Evolutionary conservation across 345 rosid species (phyloP).

Genomic region (Dipteronia sinensis): DNA sequence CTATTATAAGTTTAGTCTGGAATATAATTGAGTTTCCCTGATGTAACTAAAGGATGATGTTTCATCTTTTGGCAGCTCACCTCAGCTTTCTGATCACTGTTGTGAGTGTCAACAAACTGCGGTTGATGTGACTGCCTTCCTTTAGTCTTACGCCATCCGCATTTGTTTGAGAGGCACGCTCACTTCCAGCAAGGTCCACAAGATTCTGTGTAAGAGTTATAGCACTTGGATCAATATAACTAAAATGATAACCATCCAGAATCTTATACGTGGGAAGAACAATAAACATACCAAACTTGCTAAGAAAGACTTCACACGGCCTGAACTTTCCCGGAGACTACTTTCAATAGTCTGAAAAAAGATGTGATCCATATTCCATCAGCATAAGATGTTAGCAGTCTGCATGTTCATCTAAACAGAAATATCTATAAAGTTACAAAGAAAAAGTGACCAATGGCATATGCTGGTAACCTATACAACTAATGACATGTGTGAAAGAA

Average conservation of each 20-base stretch:
- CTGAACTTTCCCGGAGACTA: conserved; percentile 75
- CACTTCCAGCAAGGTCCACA: conserved; percentile 99
- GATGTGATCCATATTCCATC: conserved; percentile 19
- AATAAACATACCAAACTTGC: conserved; percentile 79
- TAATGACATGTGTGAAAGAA: not conserved
- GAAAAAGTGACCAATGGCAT: not conserved
- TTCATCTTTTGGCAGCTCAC: conserved; percentile 41
- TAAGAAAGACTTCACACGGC: conserved; percentile 71
- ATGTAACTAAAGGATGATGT: conserved; percentile 5
- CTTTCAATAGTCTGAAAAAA: conserved; percentile 78
- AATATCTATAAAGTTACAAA: not conserved
- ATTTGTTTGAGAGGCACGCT: conserved; percentile 86
- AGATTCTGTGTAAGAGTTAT: conserved; percentile 73
- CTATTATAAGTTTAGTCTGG: not conserved
- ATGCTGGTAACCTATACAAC: not conserved
- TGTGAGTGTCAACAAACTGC: conserved; percentile 89
- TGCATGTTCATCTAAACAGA: not conserved
- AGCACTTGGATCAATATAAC: conserved; percentile 12
- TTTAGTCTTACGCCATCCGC: conserved; percentile 80
- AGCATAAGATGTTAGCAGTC: conserved; percentile 25
- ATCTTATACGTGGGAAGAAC: conserved; percentile 18
- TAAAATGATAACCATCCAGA: not conserved
- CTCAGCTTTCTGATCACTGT: conserved; percentile 95
- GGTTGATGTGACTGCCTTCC: conserved; percentile 96
- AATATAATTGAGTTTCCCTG: conserved; percentile 5